Conservation (phyloP, 768 basidiomycete species). For the Gloeophyllum trabeum region DNA sequence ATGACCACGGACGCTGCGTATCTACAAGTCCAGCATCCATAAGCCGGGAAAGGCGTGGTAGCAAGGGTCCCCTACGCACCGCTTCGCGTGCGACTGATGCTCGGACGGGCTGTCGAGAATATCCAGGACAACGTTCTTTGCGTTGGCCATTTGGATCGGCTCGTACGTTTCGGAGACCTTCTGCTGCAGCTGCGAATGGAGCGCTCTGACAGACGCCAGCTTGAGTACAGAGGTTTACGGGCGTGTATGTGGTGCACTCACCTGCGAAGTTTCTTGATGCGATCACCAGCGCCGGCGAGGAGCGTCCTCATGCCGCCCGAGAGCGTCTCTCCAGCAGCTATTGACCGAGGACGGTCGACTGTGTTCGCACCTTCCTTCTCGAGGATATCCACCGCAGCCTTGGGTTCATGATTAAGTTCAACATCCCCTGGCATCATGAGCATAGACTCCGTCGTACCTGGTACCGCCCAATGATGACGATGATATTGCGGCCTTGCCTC, state of each 20-base stretch:
- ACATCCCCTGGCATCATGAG: no score
- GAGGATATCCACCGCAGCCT: conserved; percentile 28
- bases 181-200: conserved; percentile 24
- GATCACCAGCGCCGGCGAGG: conserved; percentile 14
- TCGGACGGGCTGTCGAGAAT: conserved; percentile 19
- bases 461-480: conserved; percentile 33
- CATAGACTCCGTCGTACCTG: no score
- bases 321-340: conserved; percentile 23
- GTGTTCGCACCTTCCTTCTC: conserved; percentile 24
- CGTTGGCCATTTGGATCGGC: conserved; percentile 19
- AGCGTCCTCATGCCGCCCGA: conserved; percentile 22
- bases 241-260: neutral
- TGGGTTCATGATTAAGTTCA: neutral
- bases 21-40: conserved; percentile 8
- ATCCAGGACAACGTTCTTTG: conserved; percentile 22
- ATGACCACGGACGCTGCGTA: conserved; percentile 28
- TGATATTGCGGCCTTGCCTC: conserved; percentile 30
- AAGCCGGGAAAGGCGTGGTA: neutral
- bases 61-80: conserved; percentile 10
- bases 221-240: neutral
- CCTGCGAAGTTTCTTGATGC: conserved; percentile 19
- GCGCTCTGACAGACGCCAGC: conserved; percentile 11
- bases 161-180: conserved; percentile 20
- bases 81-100: conserved; percentile 21
- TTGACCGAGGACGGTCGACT: conserved; percentile 21